Evolutionary conservation across 192 early-diverging fungal species (phyloP), one percentile per base, ranked within the genome.

Genomic region (Mortierella claussenii): DNA sequence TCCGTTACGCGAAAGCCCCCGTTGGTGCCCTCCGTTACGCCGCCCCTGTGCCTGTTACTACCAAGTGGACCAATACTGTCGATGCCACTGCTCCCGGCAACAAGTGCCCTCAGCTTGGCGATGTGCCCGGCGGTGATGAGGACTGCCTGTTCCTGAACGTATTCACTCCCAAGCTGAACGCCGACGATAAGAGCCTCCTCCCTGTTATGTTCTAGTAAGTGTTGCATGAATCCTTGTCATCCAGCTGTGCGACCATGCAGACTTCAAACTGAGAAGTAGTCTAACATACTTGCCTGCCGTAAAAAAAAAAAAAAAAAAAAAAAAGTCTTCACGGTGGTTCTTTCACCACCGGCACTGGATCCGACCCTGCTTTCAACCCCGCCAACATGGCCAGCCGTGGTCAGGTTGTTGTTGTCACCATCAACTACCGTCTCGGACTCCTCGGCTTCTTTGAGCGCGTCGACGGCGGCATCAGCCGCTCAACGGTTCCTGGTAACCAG

Each of bases 201-300:
- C 78, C 78, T 34, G 78, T 80, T 31, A 71, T 76, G 71, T 76
- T 76, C 58, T 76, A 76, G 73, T 76, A 67, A 61, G 71, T 61
- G 13, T 36, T 9, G 7, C 37, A 40, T 40, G 13, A 13, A 40
- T 40, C 13, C 37, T 40, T 7, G 13, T 40, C 37, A 40, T 40
- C 37, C 37, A 40, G 8, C 37, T 10, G 13, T 13, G 37, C 37
- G 13, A 40, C 37, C 37, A 17, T 48, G 46, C n/a, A 48, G 46
- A 20, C 46, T 21, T 48, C n/a, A n/a, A 17, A 21, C 46, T 48
- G 21, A 48, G n/a, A n/a, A n/a, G n/a, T n/a, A n/a, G n/a, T n/a
- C n/a, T n/a, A n/a, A n/a, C n/a, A n/a, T n/a, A n/a, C n/a, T n/a
- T n/a, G n/a, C n/a, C n/a, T n/a, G n/a, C n/a, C n/a, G n/a, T n/a